Evolutionary conservation across 78 protist genomes (phyloP).

Genomic region (Mantamonas sphyraenae): DNA sequence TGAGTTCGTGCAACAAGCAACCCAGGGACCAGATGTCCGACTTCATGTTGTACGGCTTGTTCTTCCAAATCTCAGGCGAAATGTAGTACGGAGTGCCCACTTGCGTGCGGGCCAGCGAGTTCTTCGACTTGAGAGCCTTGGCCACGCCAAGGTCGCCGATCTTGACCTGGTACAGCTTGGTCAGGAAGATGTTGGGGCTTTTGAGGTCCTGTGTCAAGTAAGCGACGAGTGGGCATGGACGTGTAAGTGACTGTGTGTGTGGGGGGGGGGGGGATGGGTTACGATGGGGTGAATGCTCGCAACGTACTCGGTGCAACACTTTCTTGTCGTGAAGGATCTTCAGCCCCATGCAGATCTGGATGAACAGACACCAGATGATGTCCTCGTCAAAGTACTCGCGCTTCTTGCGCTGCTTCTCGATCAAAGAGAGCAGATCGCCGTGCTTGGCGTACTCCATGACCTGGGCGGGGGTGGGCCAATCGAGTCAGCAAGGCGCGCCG

Average conservation of each 20-base stretch:
- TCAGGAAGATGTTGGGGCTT: slow-evolving; percentile 9
- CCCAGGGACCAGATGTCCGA: slow-evolving; percentile 76
- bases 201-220: slow-evolving; percentile 22
- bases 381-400: slow-evolving; percentile 33
- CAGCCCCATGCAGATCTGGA: slow-evolving; percentile 49
- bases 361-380: slow-evolving; percentile 41
- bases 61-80: slow-evolving; percentile 59
- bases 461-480: not conserved
- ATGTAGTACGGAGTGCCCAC: slow-evolving; percentile 68
- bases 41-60: slow-evolving; percentile 43
- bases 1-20: slow-evolving; percentile 51
- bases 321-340: slow-evolving; percentile 22
- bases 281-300: no score
- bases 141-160: slow-evolving; percentile 49
- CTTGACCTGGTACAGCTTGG: not conserved
- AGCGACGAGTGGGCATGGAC: no score
- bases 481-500: no score
- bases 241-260: no score
- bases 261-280: no score
- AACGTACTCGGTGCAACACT: no score
- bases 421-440: slow-evolving; percentile 14
- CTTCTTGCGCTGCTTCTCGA: no score
- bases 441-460: slow-evolving; percentile 29
- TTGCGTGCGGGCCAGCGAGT: not conserved
- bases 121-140: not conserved